Evolutionary conservation across 805 yeast genomes (phyloP).

Genomic region (Torulaspora gathmanii): DNA sequence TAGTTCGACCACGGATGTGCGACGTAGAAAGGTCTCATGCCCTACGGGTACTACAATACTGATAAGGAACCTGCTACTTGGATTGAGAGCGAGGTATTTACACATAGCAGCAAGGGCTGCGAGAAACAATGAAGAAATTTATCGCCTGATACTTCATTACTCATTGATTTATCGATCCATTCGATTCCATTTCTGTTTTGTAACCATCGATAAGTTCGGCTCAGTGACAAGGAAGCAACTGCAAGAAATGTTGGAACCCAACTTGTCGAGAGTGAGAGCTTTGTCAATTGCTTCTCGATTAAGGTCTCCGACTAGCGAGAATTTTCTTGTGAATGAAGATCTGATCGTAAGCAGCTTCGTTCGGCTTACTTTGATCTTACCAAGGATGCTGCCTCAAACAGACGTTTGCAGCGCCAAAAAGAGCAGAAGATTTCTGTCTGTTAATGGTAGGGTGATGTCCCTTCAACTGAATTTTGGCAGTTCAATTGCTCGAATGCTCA

Average conservation of each 20-base stretch:
- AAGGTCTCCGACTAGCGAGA: slow-evolving; percentile 12
- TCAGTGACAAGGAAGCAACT: slow-evolving; percentile 15
- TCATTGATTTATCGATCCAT: slow-evolving; percentile 31
- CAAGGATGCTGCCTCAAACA: slow-evolving; percentile 35
- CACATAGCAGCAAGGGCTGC: slow-evolving; percentile 28
- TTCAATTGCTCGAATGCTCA: slow-evolving; percentile 24
- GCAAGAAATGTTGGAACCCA: slow-evolving; percentile 16
- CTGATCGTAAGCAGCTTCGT: slow-evolving; percentile 10
- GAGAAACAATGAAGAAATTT: slow-evolving; percentile 26
- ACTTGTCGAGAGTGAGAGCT: slow-evolving; percentile 13
- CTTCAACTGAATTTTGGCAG: slow-evolving; percentile 34
- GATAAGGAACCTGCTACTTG: slow-evolving; percentile 33
- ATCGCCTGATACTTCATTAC: slow-evolving; percentile 31
- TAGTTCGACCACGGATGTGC: slow-evolving; percentile 27
- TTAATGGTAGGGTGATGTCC: slow-evolving; percentile 36
- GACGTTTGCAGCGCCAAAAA: slow-evolving; percentile 23
- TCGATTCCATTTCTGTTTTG: slow-evolving; percentile 31
- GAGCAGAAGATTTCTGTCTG: slow-evolving; percentile 29
- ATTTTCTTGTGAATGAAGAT: slow-evolving; percentile 16
- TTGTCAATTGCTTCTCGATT: slow-evolving; percentile 14
- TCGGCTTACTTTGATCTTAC: slow-evolving; percentile 28
- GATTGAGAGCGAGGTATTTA: slow-evolving; percentile 36
- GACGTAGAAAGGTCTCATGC: slow-evolving; percentile 25
- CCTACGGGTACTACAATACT: slow-evolving; percentile 38
- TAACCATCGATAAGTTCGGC: slow-evolving; percentile 21